Percentiles rank a stretch among this genome's conserved stretches.
Conservation (phyloP, 1,139 yeast species). For the Pneumocystis oryctolagi region DNA sequence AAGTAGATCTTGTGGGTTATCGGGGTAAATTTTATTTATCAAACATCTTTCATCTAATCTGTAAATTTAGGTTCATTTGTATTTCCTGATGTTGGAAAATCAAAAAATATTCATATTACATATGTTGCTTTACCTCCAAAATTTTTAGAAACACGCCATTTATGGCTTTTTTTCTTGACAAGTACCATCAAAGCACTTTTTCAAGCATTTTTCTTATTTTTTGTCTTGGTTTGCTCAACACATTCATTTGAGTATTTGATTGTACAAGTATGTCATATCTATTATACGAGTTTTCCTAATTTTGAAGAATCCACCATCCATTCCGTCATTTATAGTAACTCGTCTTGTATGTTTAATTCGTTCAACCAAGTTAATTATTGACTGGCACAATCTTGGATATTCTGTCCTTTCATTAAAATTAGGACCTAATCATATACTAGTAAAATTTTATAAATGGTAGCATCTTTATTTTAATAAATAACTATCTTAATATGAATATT, state of each 20-base stretch:
- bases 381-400: slow-evolving; percentile 94
- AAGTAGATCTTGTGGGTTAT: slow-evolving; percentile 79
- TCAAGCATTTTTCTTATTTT: slow-evolving; percentile 30
- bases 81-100: slow-evolving; percentile 6
- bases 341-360: slow-evolving; percentile 42
- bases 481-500: background rate
- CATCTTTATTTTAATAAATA: slow-evolving; percentile 2
- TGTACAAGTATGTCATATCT: slow-evolving; percentile 10
- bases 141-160: slow-evolving; percentile 1
- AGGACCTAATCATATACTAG: slow-evolving; percentile 36
- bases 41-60: background rate
- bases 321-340: slow-evolving; percentile 61
- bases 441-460: slow-evolving; percentile 19
- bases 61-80: background rate
- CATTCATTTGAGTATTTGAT: slow-evolving; percentile 48
- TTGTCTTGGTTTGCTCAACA: slow-evolving; percentile 36
- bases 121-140: slow-evolving; percentile 1
- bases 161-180: slow-evolving; percentile 43
- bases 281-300: slow-evolving; percentile 20
- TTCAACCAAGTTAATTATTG: slow-evolving; percentile 54
- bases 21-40: slow-evolving; percentile 32
- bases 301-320: slow-evolving; percentile 85
- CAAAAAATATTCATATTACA: slow-evolving; percentile 12
- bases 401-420: slow-evolving; percentile 61
- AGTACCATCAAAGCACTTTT: slow-evolving; percentile 42